These are phyloP conservation scores for Jatropha curcas DNA, from an alignment of 345 rosid genomes.

Conservation along the genomic window DNA sequence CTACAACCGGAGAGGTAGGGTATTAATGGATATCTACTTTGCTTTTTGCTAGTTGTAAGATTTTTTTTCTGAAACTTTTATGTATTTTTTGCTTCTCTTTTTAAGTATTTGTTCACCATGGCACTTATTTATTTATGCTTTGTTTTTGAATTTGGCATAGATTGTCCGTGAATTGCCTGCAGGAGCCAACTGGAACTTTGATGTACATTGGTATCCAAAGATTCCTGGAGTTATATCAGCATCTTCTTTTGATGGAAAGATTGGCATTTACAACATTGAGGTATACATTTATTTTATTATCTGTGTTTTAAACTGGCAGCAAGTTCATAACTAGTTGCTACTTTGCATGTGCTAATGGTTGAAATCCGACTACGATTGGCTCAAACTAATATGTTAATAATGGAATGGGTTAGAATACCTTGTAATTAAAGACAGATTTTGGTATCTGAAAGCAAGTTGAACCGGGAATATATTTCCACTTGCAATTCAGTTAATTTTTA, in stretches of 20 bases:
- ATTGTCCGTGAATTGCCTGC: constrained; percentile 90
- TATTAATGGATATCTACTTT: constrained; percentile 11
- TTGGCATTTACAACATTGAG: constrained; percentile 95
- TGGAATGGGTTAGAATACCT: background rate
- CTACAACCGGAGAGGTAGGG: constrained; percentile 78
- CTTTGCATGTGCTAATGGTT: background rate
- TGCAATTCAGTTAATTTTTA: background rate
- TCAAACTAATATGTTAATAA: background rate
- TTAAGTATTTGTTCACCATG: background rate
- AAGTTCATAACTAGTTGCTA: background rate
- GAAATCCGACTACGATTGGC: background rate
- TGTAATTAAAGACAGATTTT: background rate
- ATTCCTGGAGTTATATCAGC: constrained; percentile 97
- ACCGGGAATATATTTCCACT: background rate
- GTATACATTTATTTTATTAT: constrained; percentile 34
- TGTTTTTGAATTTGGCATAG: constrained; percentile 36
- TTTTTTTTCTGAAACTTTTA: background rate
- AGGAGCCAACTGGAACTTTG: constrained; percentile 97
- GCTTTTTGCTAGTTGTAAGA: background rate
- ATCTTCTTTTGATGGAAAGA: constrained; percentile 95
- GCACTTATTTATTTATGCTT: background rate
- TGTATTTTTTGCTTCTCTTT: background rate
- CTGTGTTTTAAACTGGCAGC: background rate
- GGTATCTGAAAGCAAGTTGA: background rate
- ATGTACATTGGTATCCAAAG: constrained; percentile 95